Evolutionary conservation across 495 filamentous ascomycete genomes (phyloP).

Genomic region (Penicillium arizonense): DNA sequence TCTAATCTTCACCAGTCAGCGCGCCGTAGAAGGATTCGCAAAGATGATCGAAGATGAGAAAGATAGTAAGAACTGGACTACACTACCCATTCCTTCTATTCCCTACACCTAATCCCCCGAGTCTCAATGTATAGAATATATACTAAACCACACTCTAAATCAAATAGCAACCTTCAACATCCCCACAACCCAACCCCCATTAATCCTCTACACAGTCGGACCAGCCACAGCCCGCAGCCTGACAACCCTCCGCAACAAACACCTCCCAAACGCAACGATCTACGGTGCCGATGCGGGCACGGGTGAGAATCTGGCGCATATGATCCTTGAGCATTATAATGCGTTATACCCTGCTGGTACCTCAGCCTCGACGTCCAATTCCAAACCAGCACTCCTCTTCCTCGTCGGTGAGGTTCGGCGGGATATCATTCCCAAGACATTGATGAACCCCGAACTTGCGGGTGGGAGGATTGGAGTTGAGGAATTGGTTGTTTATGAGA

Average conservation of each 20-base stretch:
- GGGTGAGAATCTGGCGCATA: conserved; percentile 71
- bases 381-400: conserved; percentile 69
- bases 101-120: no score
- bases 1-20: conserved; percentile 90
- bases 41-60: conserved; percentile 53
- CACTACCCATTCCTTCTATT: no score
- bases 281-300: conserved; percentile 78
- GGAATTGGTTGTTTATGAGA: conserved; percentile 84
- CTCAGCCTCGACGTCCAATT: conserved; percentile 29
- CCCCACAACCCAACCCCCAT: conserved; percentile 38
- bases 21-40: conserved; percentile 84
- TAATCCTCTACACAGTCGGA: conserved; percentile 77
- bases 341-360: conserved; percentile 15
- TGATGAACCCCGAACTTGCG: conserved; percentile 52
- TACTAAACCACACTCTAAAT: neutral
- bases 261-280: conserved; percentile 51
- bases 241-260: conserved; percentile 47
- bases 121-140: no score
- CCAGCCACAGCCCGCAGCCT: conserved; percentile 82
- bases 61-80: conserved; percentile 22
- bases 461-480: conserved; percentile 58
- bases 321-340: conserved; percentile 75
- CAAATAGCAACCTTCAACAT: conserved; percentile 27
- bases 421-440: conserved; percentile 80
- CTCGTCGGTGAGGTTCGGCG: conserved; percentile 81